These are phyloP conservation scores for Erucastrum elatum DNA, from an alignment of 345 rosid genomes.

Conservation along the genomic window DNA sequence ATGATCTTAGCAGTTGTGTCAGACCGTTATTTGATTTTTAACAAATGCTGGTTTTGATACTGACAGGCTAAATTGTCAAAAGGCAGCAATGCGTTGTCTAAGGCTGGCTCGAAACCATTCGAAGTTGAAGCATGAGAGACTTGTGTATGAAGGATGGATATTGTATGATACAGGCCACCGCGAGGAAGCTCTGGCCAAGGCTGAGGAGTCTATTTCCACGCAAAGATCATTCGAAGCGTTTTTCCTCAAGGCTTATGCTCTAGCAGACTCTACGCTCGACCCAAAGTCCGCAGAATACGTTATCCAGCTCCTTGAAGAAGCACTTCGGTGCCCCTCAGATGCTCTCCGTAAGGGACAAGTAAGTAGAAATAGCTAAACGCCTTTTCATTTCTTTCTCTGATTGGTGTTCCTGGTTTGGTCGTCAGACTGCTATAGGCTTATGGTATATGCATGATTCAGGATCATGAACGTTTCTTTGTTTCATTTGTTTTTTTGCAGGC, in stretches of 20 bases:
- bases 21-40: background rate
- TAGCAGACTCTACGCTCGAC: conserved; percentile 74
- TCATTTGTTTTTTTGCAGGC: conserved; percentile 57
- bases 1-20: background rate
- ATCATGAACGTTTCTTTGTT: conserved; percentile 2
- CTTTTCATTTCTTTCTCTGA: background rate
- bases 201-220: conserved; percentile 77
- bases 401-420: too few species aligned
- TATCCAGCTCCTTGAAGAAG: conserved; percentile 82
- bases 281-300: conserved; percentile 66
- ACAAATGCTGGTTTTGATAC: conserved; percentile 17
- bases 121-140: conserved; percentile 76
- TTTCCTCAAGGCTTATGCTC: conserved; percentile 91
- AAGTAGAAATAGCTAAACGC: conserved; percentile 18
- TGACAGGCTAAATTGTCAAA: conserved; percentile 84
- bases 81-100: conserved; percentile 89
- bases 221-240: conserved; percentile 98
- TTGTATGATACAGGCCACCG: conserved; percentile 90
- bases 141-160: conserved; percentile 97
- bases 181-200: conserved; percentile 91
- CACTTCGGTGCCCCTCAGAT: conserved; percentile 94
- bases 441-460: background rate
- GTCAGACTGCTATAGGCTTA: too few species aligned
- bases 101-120: conserved; percentile 88
- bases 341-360: conserved; percentile 99